Conservation (phyloP, 345 rosid species). For the Arabis alpina region DNA sequence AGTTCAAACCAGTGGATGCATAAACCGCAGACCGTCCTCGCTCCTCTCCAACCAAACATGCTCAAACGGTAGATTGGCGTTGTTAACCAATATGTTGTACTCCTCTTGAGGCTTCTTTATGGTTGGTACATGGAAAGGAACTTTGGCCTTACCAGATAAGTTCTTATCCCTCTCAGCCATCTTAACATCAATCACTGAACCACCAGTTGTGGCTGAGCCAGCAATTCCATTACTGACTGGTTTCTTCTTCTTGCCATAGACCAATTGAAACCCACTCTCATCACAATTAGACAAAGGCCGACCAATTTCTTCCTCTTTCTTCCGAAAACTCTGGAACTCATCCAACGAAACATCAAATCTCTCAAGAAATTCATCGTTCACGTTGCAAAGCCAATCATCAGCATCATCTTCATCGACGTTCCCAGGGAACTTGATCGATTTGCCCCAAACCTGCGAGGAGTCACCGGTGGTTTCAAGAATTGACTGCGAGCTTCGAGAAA, state of each 20-base stretch:
- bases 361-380: constrained; percentile 75
- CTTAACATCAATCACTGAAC: constrained; percentile 50
- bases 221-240: constrained; percentile 21
- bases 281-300: constrained; percentile 31
- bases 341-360: constrained; percentile 63
- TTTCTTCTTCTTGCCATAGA: constrained; percentile 71
- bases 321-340: constrained; percentile 52
- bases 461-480: constrained; percentile 63
- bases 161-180: constrained; percentile 56
- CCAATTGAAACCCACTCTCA: constrained; percentile 72
- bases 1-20: constrained; percentile 85
- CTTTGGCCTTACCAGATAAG: constrained; percentile 58
- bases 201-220: constrained; percentile 21
- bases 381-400: constrained; percentile 72
- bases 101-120: constrained; percentile 85
- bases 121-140: constrained; percentile 81
- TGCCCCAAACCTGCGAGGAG: constrained; percentile 43
- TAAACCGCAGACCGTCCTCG: constrained; percentile 60
- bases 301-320: constrained; percentile 57
- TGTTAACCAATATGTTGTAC: constrained; percentile 71
- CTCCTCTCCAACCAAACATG: constrained; percentile 91
- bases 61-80: constrained; percentile 73
- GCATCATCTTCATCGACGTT: constrained; percentile 57
- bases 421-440: constrained; percentile 49
- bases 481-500: constrained; percentile 55